Evolutionary conservation across 139 green algal species (phyloP).

Genomic region (Asterochloris sp.): DNA sequence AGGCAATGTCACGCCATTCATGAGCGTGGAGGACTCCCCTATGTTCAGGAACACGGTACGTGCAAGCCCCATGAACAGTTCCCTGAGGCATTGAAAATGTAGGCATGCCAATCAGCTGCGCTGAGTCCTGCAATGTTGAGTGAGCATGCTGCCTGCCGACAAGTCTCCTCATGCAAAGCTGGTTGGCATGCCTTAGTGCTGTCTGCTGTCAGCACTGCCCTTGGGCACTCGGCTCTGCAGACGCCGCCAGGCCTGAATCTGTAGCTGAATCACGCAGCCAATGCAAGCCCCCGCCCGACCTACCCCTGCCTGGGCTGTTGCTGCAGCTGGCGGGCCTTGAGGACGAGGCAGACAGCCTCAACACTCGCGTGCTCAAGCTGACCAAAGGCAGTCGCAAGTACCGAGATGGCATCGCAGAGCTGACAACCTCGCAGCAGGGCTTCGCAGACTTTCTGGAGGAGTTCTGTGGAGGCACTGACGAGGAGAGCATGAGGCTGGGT

Average conservation of each 20-base stretch:
- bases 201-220: background rate
- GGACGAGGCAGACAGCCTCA: slow-evolving; percentile 38
- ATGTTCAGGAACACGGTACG: slow-evolving; percentile 17
- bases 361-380: slow-evolving; percentile 33
- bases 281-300: background rate
- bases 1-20: background rate
- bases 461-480: slow-evolving; percentile 46
- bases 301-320: background rate
- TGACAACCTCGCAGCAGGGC: slow-evolving; percentile 22
- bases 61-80: background rate
- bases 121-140: background rate
- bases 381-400: slow-evolving; percentile 45
- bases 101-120: no score
- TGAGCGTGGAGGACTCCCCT: slow-evolving; percentile 7
- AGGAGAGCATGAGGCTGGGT: slow-evolving; percentile 45
- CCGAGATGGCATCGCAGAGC: slow-evolving; percentile 31
- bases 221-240: background rate
- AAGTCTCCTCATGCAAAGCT: background rate
- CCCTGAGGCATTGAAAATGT: background rate
- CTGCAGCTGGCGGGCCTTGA: slow-evolving; percentile 40
- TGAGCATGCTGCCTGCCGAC: background rate
- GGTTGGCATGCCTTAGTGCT: background rate
- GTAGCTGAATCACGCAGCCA: background rate
- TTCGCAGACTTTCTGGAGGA: slow-evolving; percentile 45
- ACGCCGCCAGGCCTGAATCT: background rate